Base-by-base conservation (phyloP, 2,329 filamentous ascomycete genomes). In the Aureobasidium vineae region DNA sequence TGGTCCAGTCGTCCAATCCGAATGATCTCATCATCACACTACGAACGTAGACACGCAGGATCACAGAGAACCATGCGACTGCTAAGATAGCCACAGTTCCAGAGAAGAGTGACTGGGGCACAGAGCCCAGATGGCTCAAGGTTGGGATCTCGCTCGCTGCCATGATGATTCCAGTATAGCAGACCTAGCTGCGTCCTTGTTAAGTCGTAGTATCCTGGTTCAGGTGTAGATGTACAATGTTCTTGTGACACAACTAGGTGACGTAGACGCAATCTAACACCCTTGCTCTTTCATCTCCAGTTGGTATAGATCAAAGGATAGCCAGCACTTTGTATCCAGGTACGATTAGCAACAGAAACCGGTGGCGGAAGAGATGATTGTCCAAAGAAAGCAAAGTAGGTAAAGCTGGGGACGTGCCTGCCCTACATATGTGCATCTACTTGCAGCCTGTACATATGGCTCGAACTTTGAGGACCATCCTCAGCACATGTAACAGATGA, bases 1-100 rank as follows among this genome's bases (percentile, higher is more conserved):
- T 41, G 4, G 54, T 60, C 53, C 54, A 60, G 28, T 66, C 64
- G 23, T 66, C 64, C 64, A 56, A 54, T 15, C 64, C 64, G 19
- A 66, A 52, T 4, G 54, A 61, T 23, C 36, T 57, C 23, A 60
- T 59, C 53, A 69, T 60, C 13, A 64, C 45, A n/a, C 43, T 53
- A 1, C 68, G 63, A 28, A 65, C 64, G 33, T 68, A 69, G 31
- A 65, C 47, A 5, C 68, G 63, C 21, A 69, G 21, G 7, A 52
- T 15, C 1, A 67, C 50, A 21, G 66, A 53, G 21, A 68, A 47
- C 36, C 63, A 66, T 31, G 63, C 64, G 16, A 69, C 19, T 21
- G 61, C 21, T 19, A 69, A 36, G 31, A 68, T 49, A 21, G 65
- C 45, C 28, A 66, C 49, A 11, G 61, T 45, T 19, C 47, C 61